Evolutionary conservation across 2,329 filamentous ascomycete genomes (phyloP), one percentile per base, ranked within the genome.

Genomic region (Verticillium dahliae): DNA sequence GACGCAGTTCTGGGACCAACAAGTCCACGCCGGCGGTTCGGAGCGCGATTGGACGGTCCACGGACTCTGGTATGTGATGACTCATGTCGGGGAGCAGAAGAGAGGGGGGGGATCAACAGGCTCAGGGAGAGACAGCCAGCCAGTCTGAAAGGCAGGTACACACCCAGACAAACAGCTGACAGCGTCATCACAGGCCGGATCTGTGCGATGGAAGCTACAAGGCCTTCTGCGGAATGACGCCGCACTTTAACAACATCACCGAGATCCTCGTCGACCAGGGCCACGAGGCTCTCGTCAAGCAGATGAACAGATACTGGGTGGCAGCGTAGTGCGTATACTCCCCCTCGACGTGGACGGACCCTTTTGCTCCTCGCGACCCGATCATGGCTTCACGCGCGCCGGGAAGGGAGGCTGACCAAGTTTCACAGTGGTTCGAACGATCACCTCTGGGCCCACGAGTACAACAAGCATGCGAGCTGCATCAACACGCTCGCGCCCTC

Each of bases 381-480:
- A 34, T 52, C 34, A 54, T 56, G 22, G 27, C 27, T 27, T 27
- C 27, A 27, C 27, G 27, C 4, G 27, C 27, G 27, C 27, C 27
- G 27, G 27, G 27, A 27, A 27, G 27, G 27, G 27, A 27, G 27
- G 27, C 27, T 27, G 27, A 27, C 27, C 27, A 27, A 27, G 27
- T 27, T 27, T 27, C 27, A 27, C 60, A 74, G 74, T 60, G 76
- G 75, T 33, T 69, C 72, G 27, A 78, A 79, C 65, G 69, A 74
- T 37, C 71, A 75, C 59, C 71, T 91, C 68, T 91, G 88, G 88
- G 80, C 84, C 67, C 86, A 90, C 73, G 88, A 91, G 70, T 91
- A 86, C 83, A 80, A 81, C 72, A 90, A 89, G 72, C 88, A 91
- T 71, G 89, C 85, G 37, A 90, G 88, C 13, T 91, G 89, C 75